Conservation (phyloP, 441 rosid genomes). For the Codiaeum variegatum region DNA sequence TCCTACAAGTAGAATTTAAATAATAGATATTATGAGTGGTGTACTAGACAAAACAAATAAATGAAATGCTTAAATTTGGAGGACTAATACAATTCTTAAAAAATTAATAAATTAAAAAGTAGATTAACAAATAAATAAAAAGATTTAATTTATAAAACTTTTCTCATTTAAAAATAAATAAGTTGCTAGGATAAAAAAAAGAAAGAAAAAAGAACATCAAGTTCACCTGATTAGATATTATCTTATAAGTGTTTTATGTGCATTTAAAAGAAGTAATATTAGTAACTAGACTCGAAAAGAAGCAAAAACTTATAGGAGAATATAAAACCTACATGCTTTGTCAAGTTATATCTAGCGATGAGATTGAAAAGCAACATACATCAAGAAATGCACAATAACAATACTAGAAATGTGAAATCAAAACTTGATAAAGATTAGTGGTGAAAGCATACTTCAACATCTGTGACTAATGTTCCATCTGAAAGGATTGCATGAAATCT, state of each 20-base stretch:
- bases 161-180: too few relatives aligned
- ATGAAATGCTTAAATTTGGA: too few relatives aligned
- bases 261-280: not conserved
- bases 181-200: too few relatives aligned
- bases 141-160: too few relatives aligned
- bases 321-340: not conserved
- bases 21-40: too few relatives aligned
- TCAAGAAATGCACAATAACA: not conserved
- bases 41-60: too few relatives aligned
- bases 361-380: not conserved
- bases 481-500: slow-evolving; percentile 80
- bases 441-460: slow-evolving; percentile 61
- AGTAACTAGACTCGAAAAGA: not conserved
- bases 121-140: too few relatives aligned
- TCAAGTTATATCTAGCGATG: not conserved
- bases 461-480: slow-evolving; percentile 77
- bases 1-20: too few relatives aligned
- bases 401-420: not conserved
- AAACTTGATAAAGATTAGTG: not conserved
- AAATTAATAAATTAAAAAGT: too few relatives aligned
- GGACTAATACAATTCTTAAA: too few relatives aligned
- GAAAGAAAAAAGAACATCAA: not conserved
- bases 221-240: not conserved
- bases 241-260: not conserved
- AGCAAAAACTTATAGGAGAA: not conserved